phyloP scores from a whole-genome alignment of 345 rosid species.

The Trapa incisa region DNA sequence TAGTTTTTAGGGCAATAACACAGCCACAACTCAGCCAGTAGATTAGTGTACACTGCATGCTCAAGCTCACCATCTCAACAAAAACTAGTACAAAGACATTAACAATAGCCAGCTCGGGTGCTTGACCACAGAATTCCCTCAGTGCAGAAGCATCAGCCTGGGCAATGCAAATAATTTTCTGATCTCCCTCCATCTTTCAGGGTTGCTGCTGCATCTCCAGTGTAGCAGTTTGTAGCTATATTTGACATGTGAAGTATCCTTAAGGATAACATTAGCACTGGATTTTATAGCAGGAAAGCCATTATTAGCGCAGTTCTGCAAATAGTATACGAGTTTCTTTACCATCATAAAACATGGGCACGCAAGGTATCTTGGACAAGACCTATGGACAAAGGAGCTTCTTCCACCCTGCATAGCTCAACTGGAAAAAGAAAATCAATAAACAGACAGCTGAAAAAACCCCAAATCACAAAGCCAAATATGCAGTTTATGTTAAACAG shows the following conservation, averaged over 20 bases:
- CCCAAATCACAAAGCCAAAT: conserved; percentile 48
- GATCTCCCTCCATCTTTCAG: not conserved
- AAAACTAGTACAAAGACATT: not conserved
- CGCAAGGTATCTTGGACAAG: not conserved
- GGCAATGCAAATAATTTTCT: not conserved
- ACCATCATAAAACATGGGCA: not conserved
- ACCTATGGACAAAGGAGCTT: conserved; percentile 60
- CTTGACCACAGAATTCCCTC: not conserved
- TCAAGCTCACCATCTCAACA: not conserved
- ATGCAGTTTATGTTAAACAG: conserved; percentile 23
- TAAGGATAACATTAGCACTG: not conserved
- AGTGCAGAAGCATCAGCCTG: not conserved
- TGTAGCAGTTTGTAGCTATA: not conserved
- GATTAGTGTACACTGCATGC: too few species aligned
- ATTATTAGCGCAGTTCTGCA: not conserved
- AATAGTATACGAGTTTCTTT: not conserved
- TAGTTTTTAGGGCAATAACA: too few species aligned
- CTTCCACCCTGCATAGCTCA: conserved; percentile 93
- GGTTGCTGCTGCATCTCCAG: not conserved
- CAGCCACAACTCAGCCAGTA: too few species aligned
- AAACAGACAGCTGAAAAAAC: conserved; percentile 29
- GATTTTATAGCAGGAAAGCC: not conserved
- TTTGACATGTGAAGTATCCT: not conserved
- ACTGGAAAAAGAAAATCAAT: conserved; percentile 48
- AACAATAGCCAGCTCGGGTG: not conserved